Evolutionary conservation across 2,329 filamentous ascomycete genomes (phyloP).

Genomic region (Diaporthe australafricana): DNA sequence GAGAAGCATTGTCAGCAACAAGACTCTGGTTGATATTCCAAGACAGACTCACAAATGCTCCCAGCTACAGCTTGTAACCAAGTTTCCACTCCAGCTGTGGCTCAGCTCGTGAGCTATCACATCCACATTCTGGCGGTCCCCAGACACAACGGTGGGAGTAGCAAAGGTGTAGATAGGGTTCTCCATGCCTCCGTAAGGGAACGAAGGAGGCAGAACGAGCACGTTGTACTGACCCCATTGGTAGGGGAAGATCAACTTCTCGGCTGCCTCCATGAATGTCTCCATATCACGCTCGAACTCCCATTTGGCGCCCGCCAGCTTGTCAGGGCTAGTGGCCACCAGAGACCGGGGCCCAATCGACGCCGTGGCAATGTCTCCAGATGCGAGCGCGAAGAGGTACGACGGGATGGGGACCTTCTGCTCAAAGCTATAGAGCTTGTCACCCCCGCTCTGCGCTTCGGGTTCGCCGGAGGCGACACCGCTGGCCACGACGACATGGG

Average conservation of each 20-base stretch:
- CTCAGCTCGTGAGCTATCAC: conserved; percentile 90
- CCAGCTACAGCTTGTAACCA: conserved; percentile 83
- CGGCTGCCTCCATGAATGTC: conserved; percentile 88
- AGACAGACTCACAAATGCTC: conserved; percentile 74
- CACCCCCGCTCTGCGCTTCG: conserved; percentile 60
- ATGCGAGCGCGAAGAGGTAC: conserved; percentile 94
- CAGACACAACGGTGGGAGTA: conserved; percentile 74
- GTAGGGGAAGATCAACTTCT: conserved; percentile 86
- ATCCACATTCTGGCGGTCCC: conserved; percentile 91
- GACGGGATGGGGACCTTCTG: conserved; percentile 93
- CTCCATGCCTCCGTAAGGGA: conserved; percentile 90
- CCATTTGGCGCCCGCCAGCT: conserved; percentile 85
- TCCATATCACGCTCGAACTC: conserved; percentile 93
- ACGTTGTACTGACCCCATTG: conserved; percentile 97
- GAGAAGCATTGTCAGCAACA: conserved; percentile 31
- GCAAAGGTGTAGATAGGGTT: conserved; percentile 96
- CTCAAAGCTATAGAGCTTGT: conserved; percentile 84
- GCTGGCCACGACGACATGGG: conserved; percentile 90
- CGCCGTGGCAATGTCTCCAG: conserved; percentile 86
- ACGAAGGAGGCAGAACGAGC: conserved; percentile 87
- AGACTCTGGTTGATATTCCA: neutral
- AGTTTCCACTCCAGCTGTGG: conserved; percentile 89
- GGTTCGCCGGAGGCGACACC: conserved; percentile 71
- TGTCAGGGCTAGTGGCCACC: conserved; percentile 89
- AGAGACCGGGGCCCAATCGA: conserved; percentile 86